Percentiles rank a stretch among this genome's conserved stretches.
Evolutionary conservation across 2,329 filamentous ascomycete genomes (phyloP).

Genomic region (Aquanectria penicillioides): DNA sequence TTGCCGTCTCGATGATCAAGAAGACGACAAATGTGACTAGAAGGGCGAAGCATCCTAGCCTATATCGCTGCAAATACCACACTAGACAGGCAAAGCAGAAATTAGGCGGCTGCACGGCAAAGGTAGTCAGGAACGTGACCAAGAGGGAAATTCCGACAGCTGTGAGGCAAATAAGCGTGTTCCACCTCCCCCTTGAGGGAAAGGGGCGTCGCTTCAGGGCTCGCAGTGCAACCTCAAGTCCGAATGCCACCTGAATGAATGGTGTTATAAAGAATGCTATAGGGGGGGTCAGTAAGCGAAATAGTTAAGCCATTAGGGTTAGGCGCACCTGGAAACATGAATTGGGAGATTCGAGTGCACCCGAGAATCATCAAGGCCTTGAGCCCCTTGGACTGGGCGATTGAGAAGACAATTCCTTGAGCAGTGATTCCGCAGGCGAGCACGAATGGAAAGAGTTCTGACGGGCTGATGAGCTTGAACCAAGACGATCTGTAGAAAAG

Average conservation of each 20-base stretch:
- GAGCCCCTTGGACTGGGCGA: conserved; percentile 66
- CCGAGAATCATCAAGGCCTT: conserved; percentile 59
- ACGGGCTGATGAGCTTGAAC: conserved; percentile 56
- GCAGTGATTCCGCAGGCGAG: conserved; percentile 66
- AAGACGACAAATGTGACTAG: conserved; percentile 61
- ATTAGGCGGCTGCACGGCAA: conserved; percentile 63
- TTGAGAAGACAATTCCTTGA: conserved; percentile 67
- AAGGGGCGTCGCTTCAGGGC: conserved; percentile 66
- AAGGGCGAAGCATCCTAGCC: conserved; percentile 65
- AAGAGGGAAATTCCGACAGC: conserved; percentile 62
- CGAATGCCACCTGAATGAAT: conserved; percentile 73
- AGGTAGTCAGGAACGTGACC: conserved; percentile 67
- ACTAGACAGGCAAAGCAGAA: conserved; percentile 75
- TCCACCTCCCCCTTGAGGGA: conserved; percentile 67
- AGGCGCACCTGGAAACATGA: conserved; percentile 67
- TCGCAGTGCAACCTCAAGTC: conserved; percentile 68
- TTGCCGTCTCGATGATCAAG: conserved; percentile 60
- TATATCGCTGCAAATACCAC: conserved; percentile 72
- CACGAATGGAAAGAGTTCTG: conserved; percentile 65
- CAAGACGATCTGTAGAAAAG: conserved; percentile 46
- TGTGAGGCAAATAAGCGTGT: conserved; percentile 65
- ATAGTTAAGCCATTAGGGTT: neutral
- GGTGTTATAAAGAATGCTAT: conserved; percentile 73
- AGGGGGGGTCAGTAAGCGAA: conserved; percentile 35
- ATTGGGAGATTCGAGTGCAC: conserved; percentile 64